Evolutionary conservation across 495 filamentous ascomycete genomes (phyloP).

Genomic region (Penicillium cataractarum): DNA sequence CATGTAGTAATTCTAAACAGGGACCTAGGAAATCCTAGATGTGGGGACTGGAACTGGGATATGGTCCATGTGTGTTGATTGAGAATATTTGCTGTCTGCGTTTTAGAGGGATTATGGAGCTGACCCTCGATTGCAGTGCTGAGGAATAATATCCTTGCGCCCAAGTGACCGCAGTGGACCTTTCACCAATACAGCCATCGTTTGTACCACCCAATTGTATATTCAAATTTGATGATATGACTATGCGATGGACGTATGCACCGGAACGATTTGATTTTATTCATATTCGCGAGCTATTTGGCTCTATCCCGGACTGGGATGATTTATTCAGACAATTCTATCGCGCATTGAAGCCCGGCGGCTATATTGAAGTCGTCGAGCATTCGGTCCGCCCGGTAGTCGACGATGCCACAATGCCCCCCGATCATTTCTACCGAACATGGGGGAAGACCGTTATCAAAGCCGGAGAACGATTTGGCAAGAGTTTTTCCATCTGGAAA

Average conservation of each 20-base stretch:
- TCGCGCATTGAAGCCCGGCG: conserved; percentile 61
- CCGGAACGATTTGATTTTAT: conserved; percentile 65
- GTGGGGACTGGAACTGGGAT: conserved; percentile 61
- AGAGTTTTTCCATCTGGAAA: conserved; percentile 51
- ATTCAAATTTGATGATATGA: conserved; percentile 61
- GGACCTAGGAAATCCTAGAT: conserved; percentile 50
- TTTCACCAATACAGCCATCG: conserved; percentile 50
- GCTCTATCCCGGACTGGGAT: conserved; percentile 63
- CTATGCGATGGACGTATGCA: conserved; percentile 58
- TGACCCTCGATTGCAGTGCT: conserved; percentile 36
- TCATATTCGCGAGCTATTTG: conserved; percentile 61
- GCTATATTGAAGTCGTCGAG: conserved; percentile 67
- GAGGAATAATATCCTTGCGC: conserved; percentile 54
- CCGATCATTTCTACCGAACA: conserved; percentile 54
- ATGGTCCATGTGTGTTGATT: conserved; percentile 7
- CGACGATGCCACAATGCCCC: conserved; percentile 51
- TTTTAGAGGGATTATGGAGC: not conserved
- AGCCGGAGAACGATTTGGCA: conserved; percentile 52
- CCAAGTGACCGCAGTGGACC: conserved; percentile 46
- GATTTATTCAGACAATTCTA: conserved; percentile 42
- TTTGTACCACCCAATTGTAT: conserved; percentile 52
- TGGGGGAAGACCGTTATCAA: conserved; percentile 57
- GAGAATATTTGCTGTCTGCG: not conserved
- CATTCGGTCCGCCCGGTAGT: conserved; percentile 51
- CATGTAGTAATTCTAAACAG: not conserved